Evolutionary conservation across 1,284 basidiomycete genomes (phyloP), one percentile per base, ranked within the genome.

Genomic region (Sphagnurus paluster): DNA sequence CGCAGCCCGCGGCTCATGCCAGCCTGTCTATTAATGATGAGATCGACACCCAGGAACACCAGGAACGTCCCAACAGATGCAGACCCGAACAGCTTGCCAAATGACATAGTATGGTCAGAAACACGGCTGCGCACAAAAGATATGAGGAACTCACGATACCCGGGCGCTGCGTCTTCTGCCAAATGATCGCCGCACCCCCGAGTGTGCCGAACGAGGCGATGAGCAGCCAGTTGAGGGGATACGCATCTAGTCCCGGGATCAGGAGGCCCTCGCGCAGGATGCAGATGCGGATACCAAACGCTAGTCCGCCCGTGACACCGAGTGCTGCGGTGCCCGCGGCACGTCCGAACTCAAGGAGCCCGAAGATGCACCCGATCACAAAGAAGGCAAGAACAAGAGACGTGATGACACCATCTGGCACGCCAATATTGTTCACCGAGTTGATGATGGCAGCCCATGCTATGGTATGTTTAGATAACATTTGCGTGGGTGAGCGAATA

Each of bases 361-460:
- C 84, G 20, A 82, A 53, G 6, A 70, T 47, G 51, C 80, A 79
- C 0, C 78, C 80, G 34, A 76, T 44, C 26, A 63, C 52, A 54
- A 82, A 82, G 39, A 79, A 67, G 1, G 61, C 68, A 19, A 84
- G 48, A 4, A 76, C 66, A 46, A 81, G 67, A 24, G 71, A 48
- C 0, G 75, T 74, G 28, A 86, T 61, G 4, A 76, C 56, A 30
- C 76, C 42, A 56, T 86, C 83, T 0, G 77, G 62, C 10, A 84
- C 55, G 10, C 78, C 76, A 5, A 64, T 56, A 5, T 72, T 63
- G 49, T 68, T 64, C 4, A 79, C 62, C 1, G 76, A 73, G 60
- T 83, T 86, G 46, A 81, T 67, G 44, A 86, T 69, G 4, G 80
- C 76, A 7, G 76, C 70, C 82, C 81, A 84, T 14, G 76, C 81